Evolutionary conservation across 2,329 filamentous ascomycete species (phyloP), one percentile per base, ranked within the genome.

Genomic region (Aureobasidium sp.): DNA sequence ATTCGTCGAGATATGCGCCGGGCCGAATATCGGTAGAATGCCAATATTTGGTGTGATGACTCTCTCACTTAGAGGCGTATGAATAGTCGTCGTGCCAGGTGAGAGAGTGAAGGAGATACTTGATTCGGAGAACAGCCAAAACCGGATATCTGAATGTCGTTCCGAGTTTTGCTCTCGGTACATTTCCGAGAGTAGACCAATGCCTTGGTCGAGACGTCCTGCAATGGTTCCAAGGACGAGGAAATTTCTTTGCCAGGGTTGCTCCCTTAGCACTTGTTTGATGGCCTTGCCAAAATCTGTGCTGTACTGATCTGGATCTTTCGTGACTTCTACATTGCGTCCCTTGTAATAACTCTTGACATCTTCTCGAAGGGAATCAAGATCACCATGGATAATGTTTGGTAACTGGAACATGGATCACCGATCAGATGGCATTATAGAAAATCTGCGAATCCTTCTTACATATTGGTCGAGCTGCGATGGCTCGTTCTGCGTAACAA

Each of bases 261-360:
- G 61, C 23, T 57, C 50, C 27, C 65, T 57, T 86, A 81, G 75
- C 82, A 87, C 66, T 74, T 79, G 67, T 88, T 83, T 68, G 86
- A 90, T 78, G n/a, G 72, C 74, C 67, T 99, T 99, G 68, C 84
- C 87, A 68, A 97, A 96, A 74, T 99, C 94, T 32, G 94, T 96
- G 23, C 87, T 88, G 68, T 95, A 84, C 74, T 97, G 90, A 71
- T 95, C 90, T n/a, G 80, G 73, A 66, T 93, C 86, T 68, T 85
- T 78, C 66, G 90, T 80, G 59, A 97, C 79, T 13, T 79, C 70
- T 1, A 90, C 82, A 32, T 79, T 73, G 58, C 81, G 79, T 26
- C 79, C 76, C 37, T 82, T 78, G 75, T 92, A 96, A 74, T 88
- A 87, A n/a, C 80, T 69, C 58, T 80, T 80, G 12, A 89, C 82